Evolutionary conservation across 768 basidiomycete species (phyloP).

Genomic region (Mycena metata): DNA sequence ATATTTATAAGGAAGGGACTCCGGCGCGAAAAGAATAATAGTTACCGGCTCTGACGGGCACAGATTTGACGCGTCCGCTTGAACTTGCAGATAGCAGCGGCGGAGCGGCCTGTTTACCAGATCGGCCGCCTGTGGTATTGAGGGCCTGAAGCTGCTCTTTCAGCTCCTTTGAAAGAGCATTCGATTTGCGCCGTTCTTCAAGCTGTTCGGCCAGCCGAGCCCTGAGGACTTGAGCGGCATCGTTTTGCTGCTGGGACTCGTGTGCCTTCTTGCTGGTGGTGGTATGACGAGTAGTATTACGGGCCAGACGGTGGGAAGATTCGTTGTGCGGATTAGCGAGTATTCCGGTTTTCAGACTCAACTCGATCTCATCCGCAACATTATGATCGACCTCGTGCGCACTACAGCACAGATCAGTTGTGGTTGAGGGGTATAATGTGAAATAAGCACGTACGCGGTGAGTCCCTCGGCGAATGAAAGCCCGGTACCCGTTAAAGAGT

Average conservation of each 20-base stretch:
- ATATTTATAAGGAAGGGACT: too few species aligned
- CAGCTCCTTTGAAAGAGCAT: background rate
- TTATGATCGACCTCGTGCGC: background rate
- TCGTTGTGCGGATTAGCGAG: conserved; percentile 2
- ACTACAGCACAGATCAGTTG: background rate
- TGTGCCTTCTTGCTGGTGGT: background rate
- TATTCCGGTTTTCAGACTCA: background rate
- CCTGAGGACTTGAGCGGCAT: background rate
- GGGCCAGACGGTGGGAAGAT: background rate
- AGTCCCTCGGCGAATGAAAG: conserved; percentile 37
- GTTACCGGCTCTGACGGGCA: background rate
- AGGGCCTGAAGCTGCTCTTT: background rate
- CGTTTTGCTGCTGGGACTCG: background rate
- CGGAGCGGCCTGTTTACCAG: background rate
- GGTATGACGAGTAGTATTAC: background rate
- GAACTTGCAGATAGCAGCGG: background rate
- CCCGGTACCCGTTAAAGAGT: conserved; percentile 34
- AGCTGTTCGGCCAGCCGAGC: background rate
- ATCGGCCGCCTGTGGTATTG: background rate
- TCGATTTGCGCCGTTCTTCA: background rate
- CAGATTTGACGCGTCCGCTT: conserved; percentile 4
- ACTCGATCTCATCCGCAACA: conserved; percentile 5
- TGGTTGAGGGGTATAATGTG: too few species aligned
- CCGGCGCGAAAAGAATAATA: too few species aligned
- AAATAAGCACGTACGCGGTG: background rate